These are phyloP conservation scores for Fusarium gaditjirri DNA, from an alignment of 2,329 filamentous ascomycete genomes.

Conservation along the genomic window DNA sequence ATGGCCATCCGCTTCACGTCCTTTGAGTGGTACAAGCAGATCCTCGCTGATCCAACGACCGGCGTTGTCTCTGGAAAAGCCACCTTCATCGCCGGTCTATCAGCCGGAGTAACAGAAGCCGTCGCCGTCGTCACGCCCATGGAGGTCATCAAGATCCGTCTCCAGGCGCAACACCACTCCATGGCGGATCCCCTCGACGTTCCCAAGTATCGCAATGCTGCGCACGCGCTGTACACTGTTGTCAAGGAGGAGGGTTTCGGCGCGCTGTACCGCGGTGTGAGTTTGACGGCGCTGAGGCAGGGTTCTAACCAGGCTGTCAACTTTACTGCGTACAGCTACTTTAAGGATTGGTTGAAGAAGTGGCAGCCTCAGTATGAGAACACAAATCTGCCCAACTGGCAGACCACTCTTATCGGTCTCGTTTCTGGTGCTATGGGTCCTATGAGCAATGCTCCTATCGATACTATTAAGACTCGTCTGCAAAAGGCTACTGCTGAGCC, in stretches of 20 bases:
- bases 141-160: slow-evolving; percentile 98
- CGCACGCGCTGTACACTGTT: slow-evolving; percentile 84
- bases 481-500: slow-evolving; percentile 88
- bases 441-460: slow-evolving; percentile 95
- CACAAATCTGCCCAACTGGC: slow-evolving; percentile 80
- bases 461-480: slow-evolving; percentile 97
- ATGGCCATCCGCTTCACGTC: slow-evolving; percentile 99
- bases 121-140: slow-evolving; percentile 97
- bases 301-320: slow-evolving; percentile 98
- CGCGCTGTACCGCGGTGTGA: slow-evolving; percentile 92
- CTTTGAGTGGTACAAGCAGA: slow-evolving; percentile 93
- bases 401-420: slow-evolving; percentile 91
- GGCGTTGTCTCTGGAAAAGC: slow-evolving; percentile 75
- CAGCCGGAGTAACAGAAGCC: slow-evolving; percentile 94
- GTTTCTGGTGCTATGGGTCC: slow-evolving; percentile 95
- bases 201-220: slow-evolving; percentile 97
- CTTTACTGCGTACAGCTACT: slow-evolving; percentile 96
- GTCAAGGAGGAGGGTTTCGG: slow-evolving; percentile 89
- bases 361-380: slow-evolving; percentile 76
- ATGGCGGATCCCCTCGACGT: slow-evolving; percentile 97
- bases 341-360: slow-evolving; percentile 81
- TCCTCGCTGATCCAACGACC: slow-evolving; percentile 75
- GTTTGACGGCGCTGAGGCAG: slow-evolving; percentile 91
- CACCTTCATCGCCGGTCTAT: slow-evolving; percentile 82
- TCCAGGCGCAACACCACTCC: slow-evolving; percentile 97